phyloP scores from a whole-genome alignment of 2,329 filamentous ascomycete species.

The Xylaria sp. region DNA sequence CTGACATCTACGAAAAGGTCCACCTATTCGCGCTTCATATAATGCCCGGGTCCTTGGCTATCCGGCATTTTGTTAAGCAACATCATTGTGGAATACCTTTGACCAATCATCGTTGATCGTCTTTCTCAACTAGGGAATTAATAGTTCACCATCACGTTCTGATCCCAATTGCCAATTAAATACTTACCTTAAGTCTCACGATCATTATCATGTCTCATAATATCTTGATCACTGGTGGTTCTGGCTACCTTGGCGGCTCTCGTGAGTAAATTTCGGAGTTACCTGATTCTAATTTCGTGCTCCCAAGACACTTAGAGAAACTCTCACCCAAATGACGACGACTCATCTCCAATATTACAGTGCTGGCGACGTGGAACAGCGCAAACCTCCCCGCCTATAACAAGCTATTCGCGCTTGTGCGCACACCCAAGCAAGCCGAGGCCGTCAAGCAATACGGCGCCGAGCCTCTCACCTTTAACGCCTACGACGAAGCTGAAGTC shows the following conservation, averaged over 20 bases:
- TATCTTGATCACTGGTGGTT: constrained; percentile 62
- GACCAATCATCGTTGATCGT: constrained; percentile 19
- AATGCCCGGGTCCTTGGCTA: background rate
- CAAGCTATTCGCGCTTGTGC: constrained; percentile 59
- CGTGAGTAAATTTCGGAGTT: constrained; percentile 22
- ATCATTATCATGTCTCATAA: constrained; percentile 47
- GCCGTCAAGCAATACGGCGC: constrained; percentile 56
- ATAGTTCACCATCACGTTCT: background rate
- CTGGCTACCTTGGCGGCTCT: constrained; percentile 63
- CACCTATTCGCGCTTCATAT: background rate
- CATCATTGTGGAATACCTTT: background rate
- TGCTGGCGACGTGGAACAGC: constrained; percentile 54
- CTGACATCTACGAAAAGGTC: background rate
- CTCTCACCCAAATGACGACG: background rate
- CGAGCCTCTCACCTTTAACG: constrained; percentile 54
- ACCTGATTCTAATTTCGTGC: background rate
- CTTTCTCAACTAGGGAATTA: constrained; percentile 21
- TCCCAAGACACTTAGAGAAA: background rate
- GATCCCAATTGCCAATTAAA: background rate
- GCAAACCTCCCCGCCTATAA: constrained; percentile 55
- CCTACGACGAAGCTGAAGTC: constrained; percentile 51
- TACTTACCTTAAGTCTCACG: background rate
- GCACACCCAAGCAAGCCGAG: constrained; percentile 57
- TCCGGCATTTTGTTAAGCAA: constrained; percentile 1
- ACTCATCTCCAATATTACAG: background rate